Conservation (phyloP, 805 yeast species). For the Starmera caribaea region DNA sequence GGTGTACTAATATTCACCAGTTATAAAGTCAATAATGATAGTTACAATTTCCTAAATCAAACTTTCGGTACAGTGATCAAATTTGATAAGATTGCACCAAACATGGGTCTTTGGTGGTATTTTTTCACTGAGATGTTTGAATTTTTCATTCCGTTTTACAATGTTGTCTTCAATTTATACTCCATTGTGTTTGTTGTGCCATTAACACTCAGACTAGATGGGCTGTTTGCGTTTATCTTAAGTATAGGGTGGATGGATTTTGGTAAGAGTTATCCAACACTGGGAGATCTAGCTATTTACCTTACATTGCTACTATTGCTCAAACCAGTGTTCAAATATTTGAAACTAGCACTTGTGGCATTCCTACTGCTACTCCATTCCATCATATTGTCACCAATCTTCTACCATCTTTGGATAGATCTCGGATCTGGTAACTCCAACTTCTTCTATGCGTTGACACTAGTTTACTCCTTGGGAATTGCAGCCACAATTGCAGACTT, state of each 20-base stretch:
- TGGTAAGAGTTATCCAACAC: slow-evolving; percentile 78
- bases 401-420: slow-evolving; percentile 90
- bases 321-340: slow-evolving; percentile 33
- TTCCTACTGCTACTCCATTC: slow-evolving; percentile 46
- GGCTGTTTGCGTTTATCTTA: slow-evolving; percentile 45
- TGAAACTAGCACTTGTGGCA: slow-evolving; percentile 38
- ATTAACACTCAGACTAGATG: slow-evolving; percentile 62
- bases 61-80: slow-evolving; percentile 49
- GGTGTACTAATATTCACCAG: slow-evolving; percentile 27
- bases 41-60: slow-evolving; percentile 36
- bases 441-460: slow-evolving; percentile 89
- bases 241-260: slow-evolving; percentile 46
- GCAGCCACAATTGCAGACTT: slow-evolving; percentile 64
- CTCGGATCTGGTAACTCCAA: slow-evolving; percentile 93
- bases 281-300: slow-evolving; percentile 63
- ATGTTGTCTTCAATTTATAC: slow-evolving; percentile 75
- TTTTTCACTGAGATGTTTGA: slow-evolving; percentile 93
- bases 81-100: slow-evolving; percentile 72
- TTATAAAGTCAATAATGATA: slow-evolving; percentile 27
- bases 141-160: slow-evolving; percentile 74
- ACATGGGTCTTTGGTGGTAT: slow-evolving; percentile 98
- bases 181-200: slow-evolving; percentile 62
- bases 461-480: slow-evolving; percentile 67
- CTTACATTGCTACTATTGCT: slow-evolving; percentile 37
- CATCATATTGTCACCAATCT: slow-evolving; percentile 70